Evolutionary conservation across 2,329 filamentous ascomycete genomes (phyloP), one percentile per base, ranked within the genome.

Genomic region (Cladosporium colombiae): DNA sequence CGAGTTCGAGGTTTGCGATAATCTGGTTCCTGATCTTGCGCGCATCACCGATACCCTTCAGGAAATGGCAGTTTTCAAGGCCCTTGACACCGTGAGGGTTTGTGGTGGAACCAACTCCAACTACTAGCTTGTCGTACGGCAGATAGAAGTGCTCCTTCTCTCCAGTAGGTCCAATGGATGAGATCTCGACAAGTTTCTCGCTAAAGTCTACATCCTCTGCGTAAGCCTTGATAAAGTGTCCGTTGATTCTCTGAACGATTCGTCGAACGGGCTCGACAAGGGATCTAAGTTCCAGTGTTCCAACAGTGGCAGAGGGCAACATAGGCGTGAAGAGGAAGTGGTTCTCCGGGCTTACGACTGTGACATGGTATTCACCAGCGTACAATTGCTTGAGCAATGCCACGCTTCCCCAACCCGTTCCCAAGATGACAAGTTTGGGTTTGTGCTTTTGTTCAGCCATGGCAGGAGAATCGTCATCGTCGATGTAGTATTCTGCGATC

Each of bases 261-360:
- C 91, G 87, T 68, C 95, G 88, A 68, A 99, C 91, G 0, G 95
- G 95, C 78, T 99, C 95, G 49, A 97, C 92, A 66, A 99, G 83
- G 59, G 93, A 97, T 70, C 94, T 86, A 73, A 98, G 82, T 75
- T 97, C 94, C 35, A 99, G 83, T 0, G 95, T 99, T 14, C 96
- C 96, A 6, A 99, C 95, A 0, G 96, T 99, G 8, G 95, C 96
- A 37, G 93, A 97, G 1, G 95, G 95, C 52, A 99, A 84, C 93
- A 99, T 98, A 0, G 95, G 95, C 1, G 95, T 99, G 78, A 99
- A 99, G 35, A 99, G 81, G 80, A 99, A 99, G 81, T 98, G 97
- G 74, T 98, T 98, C 40, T 91, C 91, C 0, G 95, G 94, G 14
- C 93, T 96, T 52, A 99, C 90, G 46, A 99, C 90, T 5, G 94